Evolutionary conservation across 331 rosid genomes (phyloP).

Genomic region (Quercus tomentella): DNA sequence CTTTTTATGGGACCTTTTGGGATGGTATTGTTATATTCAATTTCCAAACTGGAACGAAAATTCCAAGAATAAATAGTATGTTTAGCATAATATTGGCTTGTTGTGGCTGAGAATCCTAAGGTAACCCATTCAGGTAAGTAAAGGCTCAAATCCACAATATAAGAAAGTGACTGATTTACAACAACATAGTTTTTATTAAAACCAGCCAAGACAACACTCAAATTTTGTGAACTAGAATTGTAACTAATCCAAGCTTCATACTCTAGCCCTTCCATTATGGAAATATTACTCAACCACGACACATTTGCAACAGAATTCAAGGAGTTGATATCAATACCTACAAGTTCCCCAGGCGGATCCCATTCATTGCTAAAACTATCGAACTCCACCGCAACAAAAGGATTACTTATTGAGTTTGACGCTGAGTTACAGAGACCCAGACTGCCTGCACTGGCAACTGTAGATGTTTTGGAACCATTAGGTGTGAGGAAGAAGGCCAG

Average conservation of each 20-base stretch:
- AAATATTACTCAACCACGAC: conserved; percentile 18
- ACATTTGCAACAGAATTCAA: conserved; percentile 16
- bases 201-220: conserved; percentile 22
- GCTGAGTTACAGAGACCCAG: no score
- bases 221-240: conserved; percentile 13
- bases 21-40: neutral
- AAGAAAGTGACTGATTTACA: neutral
- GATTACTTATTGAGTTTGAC: neutral
- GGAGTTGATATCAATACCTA: conserved; percentile 46
- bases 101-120: conserved; percentile 39
- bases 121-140: conserved; percentile 29
- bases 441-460: neutral
- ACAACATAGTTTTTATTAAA: conserved; percentile 10
- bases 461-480: neutral
- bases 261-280: neutral
- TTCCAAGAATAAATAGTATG: neutral
- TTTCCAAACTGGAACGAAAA: neutral
- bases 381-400: no score
- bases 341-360: conserved; percentile 28
- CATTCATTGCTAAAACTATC: neutral
- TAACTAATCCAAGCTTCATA: conserved; percentile 27
- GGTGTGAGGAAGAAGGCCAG: conserved; percentile 29
- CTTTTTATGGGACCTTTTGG: neutral
- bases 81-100: conserved; percentile 9
- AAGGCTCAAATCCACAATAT: conserved; percentile 8